Conservation (phyloP, 2,329 filamentous ascomycete genomes). For the Grosmannia serpens region DNA sequence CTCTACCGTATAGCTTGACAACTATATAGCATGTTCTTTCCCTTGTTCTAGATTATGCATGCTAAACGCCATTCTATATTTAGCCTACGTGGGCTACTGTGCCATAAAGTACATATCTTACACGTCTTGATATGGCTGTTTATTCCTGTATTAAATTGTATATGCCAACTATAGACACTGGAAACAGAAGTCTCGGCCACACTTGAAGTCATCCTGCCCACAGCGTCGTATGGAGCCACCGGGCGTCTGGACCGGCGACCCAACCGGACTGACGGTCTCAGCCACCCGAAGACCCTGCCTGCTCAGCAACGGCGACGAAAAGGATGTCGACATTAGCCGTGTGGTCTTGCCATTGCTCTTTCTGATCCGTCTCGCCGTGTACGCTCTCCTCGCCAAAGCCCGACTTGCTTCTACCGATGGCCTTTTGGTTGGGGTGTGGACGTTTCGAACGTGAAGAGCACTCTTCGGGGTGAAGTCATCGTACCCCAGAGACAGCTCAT, state of each 20-base stretch:
- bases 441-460: neutral
- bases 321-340: neutral
- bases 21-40: too few species aligned
- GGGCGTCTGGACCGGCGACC: constrained; percentile 29
- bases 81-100: too few species aligned
- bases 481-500: constrained; percentile 26
- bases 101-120: neutral
- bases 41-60: too few species aligned
- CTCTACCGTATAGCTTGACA: too few species aligned
- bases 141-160: neutral
- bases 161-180: constrained; percentile 29
- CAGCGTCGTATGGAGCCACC: constrained; percentile 39
- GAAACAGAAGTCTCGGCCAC: constrained; percentile 49
- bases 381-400: neutral
- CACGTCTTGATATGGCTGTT: neutral
- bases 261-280: constrained; percentile 11
- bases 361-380: neutral
- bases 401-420: too few species aligned
- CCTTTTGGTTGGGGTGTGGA: neutral
- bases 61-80: too few species aligned
- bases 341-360: neutral
- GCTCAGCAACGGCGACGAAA: constrained; percentile 4
- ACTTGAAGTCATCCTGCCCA: constrained; percentile 43
- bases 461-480: constrained; percentile 15
- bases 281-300: neutral